Percentiles rank a stretch among this genome's conserved stretches.
Conservation (phyloP, 495 filamentous ascomycete species). For the Penicillium pancosmium region DNA sequence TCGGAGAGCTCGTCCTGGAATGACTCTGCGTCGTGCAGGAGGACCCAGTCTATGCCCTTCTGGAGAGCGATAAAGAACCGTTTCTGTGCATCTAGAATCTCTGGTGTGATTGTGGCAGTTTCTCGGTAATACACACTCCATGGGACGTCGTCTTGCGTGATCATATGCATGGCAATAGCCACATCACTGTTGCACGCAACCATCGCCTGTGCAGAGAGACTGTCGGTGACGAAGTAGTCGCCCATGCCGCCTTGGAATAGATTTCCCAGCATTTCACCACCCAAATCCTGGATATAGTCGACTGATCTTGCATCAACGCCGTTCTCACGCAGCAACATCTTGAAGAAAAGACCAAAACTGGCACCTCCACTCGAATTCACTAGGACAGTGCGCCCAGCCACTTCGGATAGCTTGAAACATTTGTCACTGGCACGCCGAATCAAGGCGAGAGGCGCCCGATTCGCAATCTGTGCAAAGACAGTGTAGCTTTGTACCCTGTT, state of each 20-base stretch:
- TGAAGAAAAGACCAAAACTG: constrained; percentile 16
- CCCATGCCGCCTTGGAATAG: constrained; percentile 14
- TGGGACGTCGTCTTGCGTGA: constrained; percentile 11
- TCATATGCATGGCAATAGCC: constrained; percentile 7
- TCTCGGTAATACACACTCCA: constrained; percentile 16
- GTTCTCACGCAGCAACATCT: constrained; percentile 14
- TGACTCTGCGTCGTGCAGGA: not conserved
- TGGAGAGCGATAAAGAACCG: constrained; percentile 6
- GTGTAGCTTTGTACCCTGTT: constrained; percentile 10
- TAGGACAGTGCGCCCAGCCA: constrained; percentile 8
- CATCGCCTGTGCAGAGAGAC: constrained; percentile 11
- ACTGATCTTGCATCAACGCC: constrained; percentile 11
- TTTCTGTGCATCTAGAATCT: constrained; percentile 7
- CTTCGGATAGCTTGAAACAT: constrained; percentile 3
- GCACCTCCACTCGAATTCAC: constrained; percentile 11
- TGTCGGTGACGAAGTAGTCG: constrained; percentile 13
- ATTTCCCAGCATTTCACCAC: constrained; percentile 8
- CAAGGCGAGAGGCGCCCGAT: constrained; percentile 13
- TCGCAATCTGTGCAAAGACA: constrained; percentile 15
- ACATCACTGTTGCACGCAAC: constrained; percentile 1
- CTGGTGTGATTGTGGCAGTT: constrained; percentile 10
- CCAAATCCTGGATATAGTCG: constrained; percentile 14
- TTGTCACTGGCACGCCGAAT: constrained; percentile 3
- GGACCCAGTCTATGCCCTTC: constrained; percentile 8
- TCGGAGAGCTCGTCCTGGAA: constrained; percentile 8